Evolutionary conservation across 106 monocot genomes (phyloP).

Genomic region (Acorus gramineus): DNA sequence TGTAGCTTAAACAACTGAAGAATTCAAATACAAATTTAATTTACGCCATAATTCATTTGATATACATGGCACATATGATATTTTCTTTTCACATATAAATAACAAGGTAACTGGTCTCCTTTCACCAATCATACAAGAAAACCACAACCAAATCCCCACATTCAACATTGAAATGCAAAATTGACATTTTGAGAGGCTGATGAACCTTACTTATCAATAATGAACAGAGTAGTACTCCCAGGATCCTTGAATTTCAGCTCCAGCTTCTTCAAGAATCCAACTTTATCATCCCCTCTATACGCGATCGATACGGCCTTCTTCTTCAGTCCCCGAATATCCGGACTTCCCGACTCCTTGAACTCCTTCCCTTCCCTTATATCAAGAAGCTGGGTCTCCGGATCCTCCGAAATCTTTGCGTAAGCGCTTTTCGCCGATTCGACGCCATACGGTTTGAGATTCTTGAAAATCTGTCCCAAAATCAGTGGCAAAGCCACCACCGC

Average conservation of each 20-base stretch:
- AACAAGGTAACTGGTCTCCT: no score
- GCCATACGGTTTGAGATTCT: constrained; percentile 47
- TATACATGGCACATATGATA: no score
- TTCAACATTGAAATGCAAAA: no score
- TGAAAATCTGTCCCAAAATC: constrained; percentile 35
- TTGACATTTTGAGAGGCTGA: not conserved
- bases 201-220: constrained; percentile 80
- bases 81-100: no score
- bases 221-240: constrained; percentile 62
- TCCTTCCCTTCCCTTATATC: constrained; percentile 85
- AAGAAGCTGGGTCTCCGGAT: constrained; percentile 56
- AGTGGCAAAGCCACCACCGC: constrained; percentile 47
- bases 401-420: constrained; percentile 57
- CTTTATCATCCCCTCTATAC: constrained; percentile 61
- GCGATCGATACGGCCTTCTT: constrained; percentile 71
- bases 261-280: constrained; percentile 83
- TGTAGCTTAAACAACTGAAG: no score
- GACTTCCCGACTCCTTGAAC: constrained; percentile 55
- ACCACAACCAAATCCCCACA: not conserved
- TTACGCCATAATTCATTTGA: no score
- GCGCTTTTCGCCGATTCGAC: constrained; percentile 58
- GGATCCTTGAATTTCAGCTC: constrained; percentile 79
- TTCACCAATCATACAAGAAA: not conserved
- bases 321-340: constrained; percentile 57
- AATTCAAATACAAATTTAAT: no score